Conservation (phyloP, 1,284 basidiomycete species). For the Neonothopanus nambi region DNA sequence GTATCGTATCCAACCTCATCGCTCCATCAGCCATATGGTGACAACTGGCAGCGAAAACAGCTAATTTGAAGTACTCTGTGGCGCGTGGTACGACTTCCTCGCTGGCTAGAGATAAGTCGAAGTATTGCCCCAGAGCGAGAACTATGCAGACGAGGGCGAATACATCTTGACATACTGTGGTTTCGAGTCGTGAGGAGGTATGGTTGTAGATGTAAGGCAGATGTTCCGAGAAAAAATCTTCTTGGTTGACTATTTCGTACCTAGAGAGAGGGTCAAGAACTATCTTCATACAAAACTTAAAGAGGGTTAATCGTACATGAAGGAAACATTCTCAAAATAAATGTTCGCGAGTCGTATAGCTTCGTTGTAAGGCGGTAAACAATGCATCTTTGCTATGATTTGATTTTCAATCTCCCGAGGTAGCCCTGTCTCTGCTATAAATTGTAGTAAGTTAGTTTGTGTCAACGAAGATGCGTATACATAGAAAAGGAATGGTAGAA, state of each 20-base stretch:
- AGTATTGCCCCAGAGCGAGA: slow-evolving; percentile 23
- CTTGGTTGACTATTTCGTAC: slow-evolving; percentile 23
- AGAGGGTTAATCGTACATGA: slow-evolving; percentile 18
- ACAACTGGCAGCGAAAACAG: slow-evolving; percentile 20
- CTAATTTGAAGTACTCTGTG: slow-evolving; percentile 20
- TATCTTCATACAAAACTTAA: not conserved
- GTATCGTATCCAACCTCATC: slow-evolving; percentile 16
- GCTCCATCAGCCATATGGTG: slow-evolving; percentile 20
- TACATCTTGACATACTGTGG: slow-evolving; percentile 16
- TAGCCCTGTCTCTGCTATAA: slow-evolving; percentile 11
- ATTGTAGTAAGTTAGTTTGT: no score
- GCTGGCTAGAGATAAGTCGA: slow-evolving; percentile 19
- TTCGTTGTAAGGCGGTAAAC: slow-evolving; percentile 22
- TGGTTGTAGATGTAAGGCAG: slow-evolving; percentile 21
- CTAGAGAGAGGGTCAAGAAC: slow-evolving; percentile 5
- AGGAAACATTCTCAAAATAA: slow-evolving; percentile 23
- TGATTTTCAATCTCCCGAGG: slow-evolving; percentile 5
- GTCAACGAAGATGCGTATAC: no score
- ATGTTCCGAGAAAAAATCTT: slow-evolving; percentile 22
- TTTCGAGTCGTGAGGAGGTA: slow-evolving; percentile 12
- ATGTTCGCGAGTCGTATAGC: slow-evolving; percentile 19
- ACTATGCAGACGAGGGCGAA: slow-evolving; percentile 22
- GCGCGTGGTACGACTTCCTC: slow-evolving; percentile 14
- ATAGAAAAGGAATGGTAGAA: no score
- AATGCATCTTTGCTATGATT: slow-evolving; percentile 18